Percentiles rank a stretch among this genome's conserved stretches.
Conservation (phyloP, 257 asterid species). For the Ehretia macrophylla region DNA sequence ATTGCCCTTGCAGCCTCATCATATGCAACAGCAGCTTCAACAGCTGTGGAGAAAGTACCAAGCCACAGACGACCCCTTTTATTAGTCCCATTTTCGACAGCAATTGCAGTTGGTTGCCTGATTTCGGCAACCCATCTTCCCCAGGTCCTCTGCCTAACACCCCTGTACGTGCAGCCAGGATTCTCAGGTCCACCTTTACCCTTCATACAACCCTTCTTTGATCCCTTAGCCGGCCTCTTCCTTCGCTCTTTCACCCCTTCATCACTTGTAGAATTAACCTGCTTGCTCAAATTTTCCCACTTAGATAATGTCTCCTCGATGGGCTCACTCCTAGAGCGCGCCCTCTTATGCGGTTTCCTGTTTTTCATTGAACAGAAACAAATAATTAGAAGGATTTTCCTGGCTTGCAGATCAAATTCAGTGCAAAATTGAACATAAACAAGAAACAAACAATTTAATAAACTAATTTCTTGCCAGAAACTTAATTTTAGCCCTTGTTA, state of each 20-base stretch:
- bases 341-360: conserved; percentile 23
- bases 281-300: conserved; percentile 29
- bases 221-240: conserved; percentile 25
- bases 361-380: neutral
- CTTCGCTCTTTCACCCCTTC: neutral
- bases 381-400: neutral
- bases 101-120: conserved; percentile 19
- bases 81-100: conserved; percentile 13
- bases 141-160: conserved; percentile 41
- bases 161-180: conserved; percentile 25
- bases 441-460: too few species aligned
- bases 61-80: conserved; percentile 29
- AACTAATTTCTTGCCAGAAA: neutral
- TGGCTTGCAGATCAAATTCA: neutral
- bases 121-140: conserved; percentile 49
- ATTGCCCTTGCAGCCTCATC: conserved; percentile 35
- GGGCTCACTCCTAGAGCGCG: conserved; percentile 3
- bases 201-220: conserved; percentile 42
- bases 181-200: conserved; percentile 32
- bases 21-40: conserved; percentile 35
- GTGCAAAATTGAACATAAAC: neutral
- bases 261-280: neutral
- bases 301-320: conserved; percentile 26
- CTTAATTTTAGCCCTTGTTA: too few species aligned
- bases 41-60: conserved; percentile 28